Evolutionary conservation across 176 grass and related monocot species (phyloP).

Genomic region (Ananas comosus): DNA sequence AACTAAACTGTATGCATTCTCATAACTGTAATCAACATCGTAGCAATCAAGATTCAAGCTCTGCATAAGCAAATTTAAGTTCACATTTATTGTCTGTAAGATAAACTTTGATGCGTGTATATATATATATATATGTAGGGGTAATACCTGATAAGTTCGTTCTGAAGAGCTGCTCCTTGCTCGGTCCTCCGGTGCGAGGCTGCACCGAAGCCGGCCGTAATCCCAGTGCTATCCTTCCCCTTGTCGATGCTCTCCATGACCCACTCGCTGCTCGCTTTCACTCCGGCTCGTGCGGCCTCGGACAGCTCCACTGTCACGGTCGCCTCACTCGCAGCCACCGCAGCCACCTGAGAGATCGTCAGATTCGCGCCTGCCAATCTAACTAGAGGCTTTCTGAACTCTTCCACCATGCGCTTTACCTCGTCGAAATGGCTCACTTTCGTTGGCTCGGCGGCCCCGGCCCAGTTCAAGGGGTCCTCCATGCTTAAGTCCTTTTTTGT

Average conservation of each 20-base stretch:
- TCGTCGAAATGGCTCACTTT: conserved; percentile 71
- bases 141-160: conserved; percentile 56
- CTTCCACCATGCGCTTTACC: conserved; percentile 68
- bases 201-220: conserved; percentile 77
- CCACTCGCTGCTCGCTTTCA: conserved; percentile 75
- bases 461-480: conserved; percentile 60
- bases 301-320: conserved; percentile 42
- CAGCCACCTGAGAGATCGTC: conserved; percentile 56
- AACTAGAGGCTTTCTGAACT: conserved; percentile 39
- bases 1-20: too few species aligned
- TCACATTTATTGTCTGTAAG: not conserved
- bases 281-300: conserved; percentile 46
- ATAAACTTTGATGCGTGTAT: too few species aligned
- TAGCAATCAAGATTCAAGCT: not conserved
- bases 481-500: too few species aligned
- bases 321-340: conserved; percentile 32
- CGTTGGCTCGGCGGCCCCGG: conserved; percentile 36
- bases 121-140: too few species aligned
- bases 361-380: conserved; percentile 55
- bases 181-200: conserved; percentile 66
- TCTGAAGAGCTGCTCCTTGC: conserved; percentile 62
- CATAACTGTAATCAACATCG: not conserved
- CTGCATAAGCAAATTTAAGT: not conserved
- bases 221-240: conserved; percentile 69
- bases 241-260: conserved; percentile 55